Evolutionary conservation across 306 rosid genomes (phyloP).

Genomic region (Prunus mira): DNA sequence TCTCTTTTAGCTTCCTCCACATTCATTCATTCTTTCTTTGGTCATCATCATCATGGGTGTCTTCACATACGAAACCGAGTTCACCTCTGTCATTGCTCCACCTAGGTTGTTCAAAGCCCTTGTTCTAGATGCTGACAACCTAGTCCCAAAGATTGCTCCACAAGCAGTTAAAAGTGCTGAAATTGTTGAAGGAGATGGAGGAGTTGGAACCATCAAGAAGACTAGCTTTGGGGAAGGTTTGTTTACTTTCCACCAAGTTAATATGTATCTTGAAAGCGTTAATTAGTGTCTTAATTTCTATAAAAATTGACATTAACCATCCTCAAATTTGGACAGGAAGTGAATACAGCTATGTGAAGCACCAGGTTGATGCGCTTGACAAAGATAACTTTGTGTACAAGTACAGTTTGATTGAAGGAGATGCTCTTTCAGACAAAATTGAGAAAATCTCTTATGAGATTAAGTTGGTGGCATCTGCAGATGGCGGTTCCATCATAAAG

Average conservation of each 20-base stretch:
- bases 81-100: slow-evolving; percentile 35
- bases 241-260: not conserved
- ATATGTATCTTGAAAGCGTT: no score
- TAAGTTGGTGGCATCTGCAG: slow-evolving; percentile 27
- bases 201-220: slow-evolving; percentile 48
- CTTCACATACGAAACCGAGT: slow-evolving; percentile 21
- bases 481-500: slow-evolving; percentile 39
- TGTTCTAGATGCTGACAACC: slow-evolving; percentile 32
- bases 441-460: slow-evolving; percentile 39
- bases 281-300: no score
- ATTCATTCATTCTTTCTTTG: not conserved
- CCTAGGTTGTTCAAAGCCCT: slow-evolving; percentile 51
- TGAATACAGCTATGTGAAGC: slow-evolving; percentile 13
- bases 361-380: slow-evolving; percentile 40
- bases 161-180: slow-evolving; percentile 27
- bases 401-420: slow-evolving; percentile 12
- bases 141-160: slow-evolving; percentile 38
- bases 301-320: no score
- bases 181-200: slow-evolving; percentile 45
- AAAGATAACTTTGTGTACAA: slow-evolving; percentile 27
- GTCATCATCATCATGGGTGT: slow-evolving; percentile 1
- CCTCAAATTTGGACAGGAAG: slow-evolving; percentile 17
- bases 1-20: not conserved
- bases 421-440: slow-evolving; percentile 26
- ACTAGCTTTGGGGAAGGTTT: slow-evolving; percentile 27